phyloP scores from a whole-genome alignment of 768 basidiomycete species.

The Asterophora parasitica region DNA sequence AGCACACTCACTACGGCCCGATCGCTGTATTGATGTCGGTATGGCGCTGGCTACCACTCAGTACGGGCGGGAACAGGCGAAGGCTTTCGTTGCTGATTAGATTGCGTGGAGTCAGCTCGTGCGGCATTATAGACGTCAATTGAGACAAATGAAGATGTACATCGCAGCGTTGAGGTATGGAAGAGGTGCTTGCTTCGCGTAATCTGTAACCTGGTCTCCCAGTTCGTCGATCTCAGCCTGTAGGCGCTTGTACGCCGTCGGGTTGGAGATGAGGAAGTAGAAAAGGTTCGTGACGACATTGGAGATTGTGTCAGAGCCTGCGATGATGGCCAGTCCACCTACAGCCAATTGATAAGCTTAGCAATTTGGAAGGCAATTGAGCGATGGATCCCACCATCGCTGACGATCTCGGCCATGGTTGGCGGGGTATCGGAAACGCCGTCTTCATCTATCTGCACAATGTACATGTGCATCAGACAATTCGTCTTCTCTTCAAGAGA shows the following conservation, averaged over 20 bases:
- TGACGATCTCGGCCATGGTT: conserved; percentile 28
- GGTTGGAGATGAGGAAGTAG: conserved; percentile 30
- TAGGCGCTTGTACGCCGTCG: conserved; percentile 26
- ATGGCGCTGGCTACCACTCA: conserved; percentile 42
- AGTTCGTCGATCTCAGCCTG: conserved; percentile 30
- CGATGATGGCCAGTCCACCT: conserved; percentile 33
- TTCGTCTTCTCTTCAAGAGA: neutral
- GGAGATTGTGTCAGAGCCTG: conserved; percentile 40
- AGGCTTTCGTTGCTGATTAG: conserved; percentile 44
- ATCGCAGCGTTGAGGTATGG: conserved; percentile 33
- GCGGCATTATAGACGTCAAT: too few relatives aligned
- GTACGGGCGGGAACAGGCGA: conserved; percentile 44
- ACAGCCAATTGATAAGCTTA: neutral
- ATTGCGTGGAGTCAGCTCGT: neutral
- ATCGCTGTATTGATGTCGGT: conserved; percentile 32
- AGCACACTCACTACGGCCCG: conserved; percentile 33
- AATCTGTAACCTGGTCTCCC: conserved; percentile 22
- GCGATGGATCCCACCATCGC: conserved; percentile 27
- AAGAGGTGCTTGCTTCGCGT: conserved; percentile 25
- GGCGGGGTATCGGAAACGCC: conserved; percentile 28
- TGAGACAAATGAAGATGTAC: conserved; percentile 18
- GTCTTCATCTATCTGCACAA: conserved; percentile 35
- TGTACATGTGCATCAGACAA: neutral
- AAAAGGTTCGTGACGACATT: conserved; percentile 28
- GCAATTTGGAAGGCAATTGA: neutral